Percentiles rank a stretch among this genome's conserved stretches.
Conservation (phyloP, 148 eudicot genomes). For the Chenopodium quinoa region DNA sequence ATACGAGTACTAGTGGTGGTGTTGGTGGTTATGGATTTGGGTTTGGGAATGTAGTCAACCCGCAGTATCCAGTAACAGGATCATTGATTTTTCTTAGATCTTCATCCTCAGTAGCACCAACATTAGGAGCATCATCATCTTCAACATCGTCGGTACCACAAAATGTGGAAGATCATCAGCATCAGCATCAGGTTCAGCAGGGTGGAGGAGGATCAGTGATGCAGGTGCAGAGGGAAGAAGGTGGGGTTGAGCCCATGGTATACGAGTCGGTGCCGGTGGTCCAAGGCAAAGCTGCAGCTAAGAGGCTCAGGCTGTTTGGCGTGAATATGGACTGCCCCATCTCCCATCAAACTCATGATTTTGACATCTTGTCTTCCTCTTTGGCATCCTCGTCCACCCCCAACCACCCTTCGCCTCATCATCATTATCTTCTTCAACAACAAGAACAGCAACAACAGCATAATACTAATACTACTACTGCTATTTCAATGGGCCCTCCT, state of each 20-base stretch:
- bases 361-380: slow-evolving; percentile 28
- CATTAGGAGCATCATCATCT: background rate
- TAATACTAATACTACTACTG: background rate
- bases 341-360: slow-evolving; percentile 33
- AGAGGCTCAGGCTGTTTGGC: slow-evolving; percentile 81
- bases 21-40: slow-evolving; percentile 12
- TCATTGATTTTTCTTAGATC: slow-evolving; percentile 26
- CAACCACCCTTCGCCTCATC: slow-evolving; percentile 6
- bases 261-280: slow-evolving; percentile 77
- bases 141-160: background rate
- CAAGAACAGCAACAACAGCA: background rate
- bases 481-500: slow-evolving; percentile 7
- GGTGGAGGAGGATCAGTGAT: background rate
- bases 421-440: background rate
- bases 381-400: slow-evolving; percentile 21
- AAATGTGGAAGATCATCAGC: background rate
- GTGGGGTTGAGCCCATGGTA: slow-evolving; percentile 34
- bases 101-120: slow-evolving; percentile 6
- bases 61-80: slow-evolving; percentile 13
- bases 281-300: slow-evolving; percentile 67
- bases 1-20: background rate
- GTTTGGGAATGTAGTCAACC: slow-evolving; percentile 13
- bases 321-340: slow-evolving; percentile 91
- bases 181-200: too few relatives aligned
- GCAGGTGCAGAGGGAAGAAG: slow-evolving; percentile 12